Percentiles rank a stretch among this genome's conserved stretches.
Conservation (phyloP, 2,329 filamentous ascomycete species). For the Penicillium verrucosum region DNA sequence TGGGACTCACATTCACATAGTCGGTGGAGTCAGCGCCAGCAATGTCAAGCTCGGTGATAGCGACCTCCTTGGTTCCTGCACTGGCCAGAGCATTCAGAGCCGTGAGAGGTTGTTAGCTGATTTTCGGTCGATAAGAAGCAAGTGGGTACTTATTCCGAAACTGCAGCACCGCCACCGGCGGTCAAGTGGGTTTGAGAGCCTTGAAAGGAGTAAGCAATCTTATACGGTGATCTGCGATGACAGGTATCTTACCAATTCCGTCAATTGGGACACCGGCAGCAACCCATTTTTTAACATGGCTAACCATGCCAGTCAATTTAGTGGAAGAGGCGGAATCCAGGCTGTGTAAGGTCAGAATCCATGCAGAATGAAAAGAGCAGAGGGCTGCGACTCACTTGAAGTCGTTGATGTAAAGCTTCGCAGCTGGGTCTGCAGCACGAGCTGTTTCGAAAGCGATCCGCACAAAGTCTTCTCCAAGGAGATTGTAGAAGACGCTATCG, state of each 20-base stretch:
- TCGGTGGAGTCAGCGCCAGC: conserved; percentile 54
- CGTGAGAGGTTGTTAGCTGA: conserved; percentile 33
- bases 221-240: conserved; percentile 14
- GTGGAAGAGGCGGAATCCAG: conserved; percentile 58
- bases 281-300: conserved; percentile 62
- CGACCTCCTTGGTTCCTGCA: conserved; percentile 54
- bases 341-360: conserved; percentile 47
- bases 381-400: conserved; percentile 40
- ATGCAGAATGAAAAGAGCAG: background rate
- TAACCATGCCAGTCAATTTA: conserved; percentile 57
- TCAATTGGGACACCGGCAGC: conserved; percentile 62
- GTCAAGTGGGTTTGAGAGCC: conserved; percentile 55
- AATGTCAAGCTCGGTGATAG: conserved; percentile 68
- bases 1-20: conserved; percentile 49
- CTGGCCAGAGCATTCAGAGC: conserved; percentile 54
- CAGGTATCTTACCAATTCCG: conserved; percentile 49
- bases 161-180: conserved; percentile 1
- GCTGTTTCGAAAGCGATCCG: conserved; percentile 68
- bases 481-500: conserved; percentile 61
- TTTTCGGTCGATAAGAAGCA: background rate
- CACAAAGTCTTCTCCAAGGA: conserved; percentile 69
- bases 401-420: conserved; percentile 75
- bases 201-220: conserved; percentile 6
- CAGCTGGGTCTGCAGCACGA: conserved; percentile 61
- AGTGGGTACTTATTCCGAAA: background rate